A percentile compares a stretch with the other conserved stretches of the same genome.
Conservation (phyloP, 345 rosid species). For the Camelina neglecta region DNA sequence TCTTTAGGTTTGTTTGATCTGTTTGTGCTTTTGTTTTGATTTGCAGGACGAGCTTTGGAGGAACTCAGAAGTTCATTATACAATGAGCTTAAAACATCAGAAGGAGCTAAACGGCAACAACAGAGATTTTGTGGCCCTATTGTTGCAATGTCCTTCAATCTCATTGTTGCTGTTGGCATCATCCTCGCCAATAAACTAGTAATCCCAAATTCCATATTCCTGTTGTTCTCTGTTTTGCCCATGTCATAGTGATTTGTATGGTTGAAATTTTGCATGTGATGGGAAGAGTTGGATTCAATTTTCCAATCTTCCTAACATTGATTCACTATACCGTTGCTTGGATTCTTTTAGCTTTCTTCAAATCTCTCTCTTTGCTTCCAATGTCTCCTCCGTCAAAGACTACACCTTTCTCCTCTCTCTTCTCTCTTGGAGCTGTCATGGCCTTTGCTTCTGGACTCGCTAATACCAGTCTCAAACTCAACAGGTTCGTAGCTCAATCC, state of each 20-base stretch:
- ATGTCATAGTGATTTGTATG: neutral
- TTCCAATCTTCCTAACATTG: slow-evolving; percentile 81
- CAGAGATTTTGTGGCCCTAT: slow-evolving; percentile 84
- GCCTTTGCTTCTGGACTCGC: slow-evolving; percentile 96
- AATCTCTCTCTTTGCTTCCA: slow-evolving; percentile 72
- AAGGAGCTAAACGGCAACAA: slow-evolving; percentile 87
- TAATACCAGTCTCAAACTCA: slow-evolving; percentile 84
- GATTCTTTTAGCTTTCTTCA: slow-evolving; percentile 81
- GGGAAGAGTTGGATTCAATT: slow-evolving; percentile 84
- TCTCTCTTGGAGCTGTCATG: slow-evolving; percentile 83
- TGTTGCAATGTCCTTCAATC: slow-evolving; percentile 89
- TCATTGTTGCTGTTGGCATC: slow-evolving; percentile 81
- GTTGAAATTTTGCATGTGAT: slow-evolving; percentile 60
- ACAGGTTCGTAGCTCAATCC: slow-evolving; percentile 55
- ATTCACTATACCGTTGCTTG: slow-evolving; percentile 83
- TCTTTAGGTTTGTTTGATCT: slow-evolving; percentile 27
- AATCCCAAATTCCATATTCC: neutral
- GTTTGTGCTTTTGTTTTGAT: neutral
- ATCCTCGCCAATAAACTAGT: slow-evolving; percentile 88
- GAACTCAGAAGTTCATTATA: slow-evolving; percentile 78
- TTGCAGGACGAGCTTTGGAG: slow-evolving; percentile 80
- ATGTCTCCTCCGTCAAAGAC: slow-evolving; percentile 83
- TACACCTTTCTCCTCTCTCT: slow-evolving; percentile 82
- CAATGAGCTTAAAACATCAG: slow-evolving; percentile 84
- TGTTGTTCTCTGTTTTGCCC: neutral